Evolutionary conservation across 108 stramenopile species (phyloP).

Genomic region (Nitzschia sp.): DNA sequence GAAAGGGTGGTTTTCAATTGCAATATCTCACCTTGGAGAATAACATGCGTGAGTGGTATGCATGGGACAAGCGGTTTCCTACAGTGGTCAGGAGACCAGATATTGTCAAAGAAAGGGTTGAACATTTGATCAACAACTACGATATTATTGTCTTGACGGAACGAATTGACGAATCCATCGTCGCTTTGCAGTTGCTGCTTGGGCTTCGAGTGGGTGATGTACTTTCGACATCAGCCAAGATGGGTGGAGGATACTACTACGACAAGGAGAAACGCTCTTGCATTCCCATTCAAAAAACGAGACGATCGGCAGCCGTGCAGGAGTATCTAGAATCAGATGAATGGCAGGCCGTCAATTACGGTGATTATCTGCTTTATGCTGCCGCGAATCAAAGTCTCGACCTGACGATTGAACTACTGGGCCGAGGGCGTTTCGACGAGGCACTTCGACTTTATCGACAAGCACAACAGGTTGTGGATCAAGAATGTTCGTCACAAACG

Average conservation of each 20-base stretch:
- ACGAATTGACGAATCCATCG: conserved; percentile 37
- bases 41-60: conserved; percentile 2
- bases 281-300: conserved; percentile 5
- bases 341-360: conserved; percentile 40
- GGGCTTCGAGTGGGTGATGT: conserved; percentile 28
- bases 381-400: conserved; percentile 55
- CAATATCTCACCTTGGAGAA: conserved; percentile 6
- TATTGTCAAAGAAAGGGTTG: conserved; percentile 2
- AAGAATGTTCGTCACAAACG: conserved; percentile 11
- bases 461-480: conserved; percentile 4
- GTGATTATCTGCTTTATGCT: conserved; percentile 44
- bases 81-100: background rate
- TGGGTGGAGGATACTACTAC: background rate
- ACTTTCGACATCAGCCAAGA: conserved; percentile 13
- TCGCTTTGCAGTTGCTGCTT: conserved; percentile 29
- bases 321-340: conserved; percentile 21
- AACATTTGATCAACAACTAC: conserved; percentile 31
- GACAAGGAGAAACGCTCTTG: background rate
- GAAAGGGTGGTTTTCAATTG: conserved; percentile 25
- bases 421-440: conserved; percentile 29
- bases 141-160: conserved; percentile 40
- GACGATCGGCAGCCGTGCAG: background rate
- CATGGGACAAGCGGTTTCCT: background rate
- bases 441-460: conserved; percentile 24
- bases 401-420: conserved; percentile 49